A percentile compares a stretch with the other conserved stretches of the same genome.
These are phyloP conservation scores for Ananas comosus DNA, from an alignment of 176 grass and related monocot genomes.

Conservation along the genomic window DNA sequence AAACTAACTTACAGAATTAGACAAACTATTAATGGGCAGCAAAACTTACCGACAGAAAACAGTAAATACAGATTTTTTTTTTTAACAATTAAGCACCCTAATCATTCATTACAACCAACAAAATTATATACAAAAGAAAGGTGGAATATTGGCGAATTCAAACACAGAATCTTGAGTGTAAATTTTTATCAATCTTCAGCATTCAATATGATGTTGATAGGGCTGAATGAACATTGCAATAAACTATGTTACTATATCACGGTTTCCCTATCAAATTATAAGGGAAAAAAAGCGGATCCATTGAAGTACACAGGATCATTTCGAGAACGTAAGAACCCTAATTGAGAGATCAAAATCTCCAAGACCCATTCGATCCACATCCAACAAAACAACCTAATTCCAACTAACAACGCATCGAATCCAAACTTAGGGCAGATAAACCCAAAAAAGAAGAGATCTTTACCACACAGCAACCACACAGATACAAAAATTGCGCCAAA, in stretches of 20 bases:
- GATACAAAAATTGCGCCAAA: background rate
- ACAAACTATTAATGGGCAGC: too few relatives aligned
- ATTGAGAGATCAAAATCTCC: background rate
- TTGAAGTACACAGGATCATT: background rate
- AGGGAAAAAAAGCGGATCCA: background rate
- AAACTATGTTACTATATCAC: background rate
- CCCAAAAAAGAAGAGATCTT: background rate
- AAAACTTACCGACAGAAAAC: background rate
- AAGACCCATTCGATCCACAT: background rate
- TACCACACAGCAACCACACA: background rate
- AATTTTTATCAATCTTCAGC: background rate
- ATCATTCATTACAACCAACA: too few relatives aligned
- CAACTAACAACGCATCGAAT: background rate
- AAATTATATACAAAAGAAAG: too few relatives aligned
- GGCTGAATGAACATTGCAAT: background rate
- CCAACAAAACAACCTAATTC: conserved; percentile 6
- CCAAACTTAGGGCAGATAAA: background rate
- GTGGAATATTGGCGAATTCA: too few relatives aligned
- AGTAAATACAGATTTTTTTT: background rate
- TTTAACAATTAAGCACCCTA: too few relatives aligned
- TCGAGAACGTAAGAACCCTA: background rate
- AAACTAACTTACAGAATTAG: too few relatives aligned
- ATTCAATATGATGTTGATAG: background rate
- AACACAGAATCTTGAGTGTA: too few relatives aligned
- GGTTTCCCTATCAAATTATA: background rate